phyloP scores from a whole-genome alignment of 495 filamentous ascomycete genomes.

The Thermochaetoides thermophila region DNA sequence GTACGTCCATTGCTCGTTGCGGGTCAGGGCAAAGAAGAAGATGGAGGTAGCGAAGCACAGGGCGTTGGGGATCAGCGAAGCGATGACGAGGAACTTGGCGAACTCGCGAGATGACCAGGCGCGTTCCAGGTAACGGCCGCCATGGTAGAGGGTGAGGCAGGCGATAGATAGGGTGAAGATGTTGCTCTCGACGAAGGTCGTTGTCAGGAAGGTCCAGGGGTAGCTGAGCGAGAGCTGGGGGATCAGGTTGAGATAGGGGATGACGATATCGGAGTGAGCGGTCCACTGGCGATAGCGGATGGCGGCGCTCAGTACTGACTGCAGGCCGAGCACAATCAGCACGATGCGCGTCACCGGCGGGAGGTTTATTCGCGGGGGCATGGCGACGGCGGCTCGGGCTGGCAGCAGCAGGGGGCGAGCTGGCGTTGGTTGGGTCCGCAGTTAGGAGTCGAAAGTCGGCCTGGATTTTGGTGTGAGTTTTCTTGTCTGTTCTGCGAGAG shows the following conservation, averaged over 20 bases:
- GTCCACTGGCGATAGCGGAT: constrained; percentile 55
- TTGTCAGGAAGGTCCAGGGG: constrained; percentile 81
- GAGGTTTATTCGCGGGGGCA: constrained; percentile 80
- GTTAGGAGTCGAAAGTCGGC: too few relatives aligned
- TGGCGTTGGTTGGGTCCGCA: too few relatives aligned
- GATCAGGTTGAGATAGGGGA: constrained; percentile 76
- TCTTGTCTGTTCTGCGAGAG: too few relatives aligned
- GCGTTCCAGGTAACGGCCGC: constrained; percentile 86
- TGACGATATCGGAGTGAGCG: constrained; percentile 41
- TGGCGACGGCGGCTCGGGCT: too few relatives aligned
- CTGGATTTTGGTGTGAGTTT: too few relatives aligned
- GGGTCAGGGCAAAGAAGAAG: constrained; percentile 52
- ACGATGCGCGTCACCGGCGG: constrained; percentile 78
- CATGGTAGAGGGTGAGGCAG: constrained; percentile 73
- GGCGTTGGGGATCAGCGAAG: constrained; percentile 65
- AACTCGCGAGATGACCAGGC: constrained; percentile 93
- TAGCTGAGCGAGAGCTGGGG: constrained; percentile 71
- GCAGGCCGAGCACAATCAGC: constrained; percentile 54
- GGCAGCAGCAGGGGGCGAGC: too few relatives aligned
- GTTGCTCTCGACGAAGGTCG: constrained; percentile 86
- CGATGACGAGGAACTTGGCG: constrained; percentile 72
- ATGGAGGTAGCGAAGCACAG: constrained; percentile 59
- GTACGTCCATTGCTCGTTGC: constrained; percentile 54
- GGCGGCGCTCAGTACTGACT: constrained; percentile 70
- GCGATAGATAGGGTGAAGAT: constrained; percentile 75